Evolutionary conservation across 1,284 basidiomycete genomes (phyloP), one percentile per base, ranked within the genome.

Genomic region (Boletus coffeatus): DNA sequence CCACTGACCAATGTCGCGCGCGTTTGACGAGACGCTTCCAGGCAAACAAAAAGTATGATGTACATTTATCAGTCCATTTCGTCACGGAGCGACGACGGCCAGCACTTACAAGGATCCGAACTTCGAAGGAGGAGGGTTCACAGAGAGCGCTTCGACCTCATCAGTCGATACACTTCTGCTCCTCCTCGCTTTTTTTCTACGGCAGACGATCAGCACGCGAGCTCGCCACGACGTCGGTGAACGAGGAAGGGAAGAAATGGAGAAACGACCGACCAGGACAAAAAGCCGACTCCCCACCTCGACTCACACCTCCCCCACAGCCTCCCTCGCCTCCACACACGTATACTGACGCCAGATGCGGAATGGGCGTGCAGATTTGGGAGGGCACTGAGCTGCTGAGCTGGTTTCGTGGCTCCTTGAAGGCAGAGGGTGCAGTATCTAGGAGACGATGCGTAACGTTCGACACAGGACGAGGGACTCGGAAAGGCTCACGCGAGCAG

Each of bases 371-470:
- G 70, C 91, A 94, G 67, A 96, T 94, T 67, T 93, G 89, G 0
- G 59, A 96, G 81, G 2, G 94, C 92, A 60, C 86, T 84, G 92
- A 4, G 93, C 92, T 1, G 94, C 91, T 2, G 86, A 85, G 60
- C 94, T 85, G 2, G 94, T 94, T 66, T 97, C 94, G 69, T 87
- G 88, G 48, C 88, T 92, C 77, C 90, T 92, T 55, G 93, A 95
- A 72, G 94, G 91, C 5, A 96, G 79, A 73, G 85, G 93, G 8
- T 94, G 94, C 48, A 96, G 79, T 67, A 96, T 90, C 89, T 96
- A 63, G 18, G 29, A 56, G 57, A 62, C 21, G 29, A 1, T 25
- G 52, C 8, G 52, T 48, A 56, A 43, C 6, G 37, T 8, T 52
- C 5, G 36, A 16, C 0, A 58, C 3, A 34, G 43, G 37, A 60